Evolutionary conservation across 345 rosid genomes (phyloP), one percentile per base, ranked within the genome.

Genomic region (Theobroma cacao): DNA sequence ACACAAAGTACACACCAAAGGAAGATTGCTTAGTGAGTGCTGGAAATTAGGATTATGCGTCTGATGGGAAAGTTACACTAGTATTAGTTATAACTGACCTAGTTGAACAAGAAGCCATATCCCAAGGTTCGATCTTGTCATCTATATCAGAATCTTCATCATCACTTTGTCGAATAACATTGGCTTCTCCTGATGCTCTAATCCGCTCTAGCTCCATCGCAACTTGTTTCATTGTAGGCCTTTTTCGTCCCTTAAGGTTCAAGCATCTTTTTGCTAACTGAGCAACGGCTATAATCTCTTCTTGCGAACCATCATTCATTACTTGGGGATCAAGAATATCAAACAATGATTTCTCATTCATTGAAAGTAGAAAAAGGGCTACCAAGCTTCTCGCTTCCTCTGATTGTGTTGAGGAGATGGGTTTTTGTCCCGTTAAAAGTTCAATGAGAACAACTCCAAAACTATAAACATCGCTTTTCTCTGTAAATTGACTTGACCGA

Each of bases 401-500:
- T 1, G 60, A 43, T 30, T 52, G 55, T 31, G 2, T 36, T 2
- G 43, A 75, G n/a, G 10, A 62, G 1, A 75, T 63, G 15, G 78
- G 78, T 22, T 62, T 75, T 62, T 48, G 30, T 75, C 72, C 47
- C 0, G 72, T 75, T 34, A 75, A 22, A 22, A 75, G 45, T 15
- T 75, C 78, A 33, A 64, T 34, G 12, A 75, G 48, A 53, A 75
- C 72, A 41, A 75, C 78, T 48, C 72, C 78, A 48, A 75, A 75
- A n/a, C 72, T 75, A 11, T 75, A 75, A 1, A 75, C 78, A 26
- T 75, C 70, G 4, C 59, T 68, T 36, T 68, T 68, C 18, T 75
- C 75, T 41, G 81, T 81, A 18, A 66, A 81, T 26, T 77, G 78
- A 52, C 69, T 72, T 4, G 79, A 76, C 6, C 61, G 56, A 7